phyloP scores from a whole-genome alignment of 768 basidiomycete species.

The Leccinum rimulosum region DNA sequence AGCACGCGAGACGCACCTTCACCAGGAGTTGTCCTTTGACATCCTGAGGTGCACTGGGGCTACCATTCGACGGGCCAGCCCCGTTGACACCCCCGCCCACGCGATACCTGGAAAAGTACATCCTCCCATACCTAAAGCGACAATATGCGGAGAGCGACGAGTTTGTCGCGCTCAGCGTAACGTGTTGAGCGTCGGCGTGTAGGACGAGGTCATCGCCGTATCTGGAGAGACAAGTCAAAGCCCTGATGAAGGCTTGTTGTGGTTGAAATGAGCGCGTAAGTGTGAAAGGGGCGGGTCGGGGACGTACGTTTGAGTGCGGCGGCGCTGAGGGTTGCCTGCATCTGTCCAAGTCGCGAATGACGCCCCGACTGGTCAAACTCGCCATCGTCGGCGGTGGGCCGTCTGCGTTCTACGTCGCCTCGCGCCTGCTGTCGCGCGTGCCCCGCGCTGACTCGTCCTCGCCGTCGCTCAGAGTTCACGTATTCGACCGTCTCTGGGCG shows the following conservation, averaged over 20 bases:
- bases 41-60: slow-evolving; percentile 36
- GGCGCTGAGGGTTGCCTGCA: slow-evolving; percentile 70
- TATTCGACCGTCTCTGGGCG: slow-evolving; percentile 91
- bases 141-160: slow-evolving; percentile 80
- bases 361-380: slow-evolving; percentile 52
- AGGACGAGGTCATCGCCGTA: slow-evolving; percentile 82
- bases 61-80: slow-evolving; percentile 12
- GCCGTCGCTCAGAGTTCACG: slow-evolving; percentile 59
- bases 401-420: slow-evolving; percentile 94
- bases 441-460: slow-evolving; percentile 35
- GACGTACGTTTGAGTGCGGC: slow-evolving; percentile 48
- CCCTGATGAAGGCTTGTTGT: slow-evolving; percentile 69
- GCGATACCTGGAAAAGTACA: slow-evolving; percentile 70
- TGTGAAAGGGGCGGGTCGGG: slow-evolving; percentile 2
- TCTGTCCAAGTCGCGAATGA: slow-evolving; percentile 24
- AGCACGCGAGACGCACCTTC: slow-evolving; percentile 46
- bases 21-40: slow-evolving; percentile 67
- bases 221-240: slow-evolving; percentile 71
- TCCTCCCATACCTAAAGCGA: slow-evolving; percentile 64
- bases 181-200: slow-evolving; percentile 54
- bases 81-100: slow-evolving; percentile 31
- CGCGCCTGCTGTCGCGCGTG: slow-evolving; percentile 69
- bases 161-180: slow-evolving; percentile 74
- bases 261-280: slow-evolving; percentile 22
- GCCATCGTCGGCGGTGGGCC: slow-evolving; percentile 94